phyloP scores from a whole-genome alignment of 164 flowering plant species.

The Amborella trichopoda region DNA sequence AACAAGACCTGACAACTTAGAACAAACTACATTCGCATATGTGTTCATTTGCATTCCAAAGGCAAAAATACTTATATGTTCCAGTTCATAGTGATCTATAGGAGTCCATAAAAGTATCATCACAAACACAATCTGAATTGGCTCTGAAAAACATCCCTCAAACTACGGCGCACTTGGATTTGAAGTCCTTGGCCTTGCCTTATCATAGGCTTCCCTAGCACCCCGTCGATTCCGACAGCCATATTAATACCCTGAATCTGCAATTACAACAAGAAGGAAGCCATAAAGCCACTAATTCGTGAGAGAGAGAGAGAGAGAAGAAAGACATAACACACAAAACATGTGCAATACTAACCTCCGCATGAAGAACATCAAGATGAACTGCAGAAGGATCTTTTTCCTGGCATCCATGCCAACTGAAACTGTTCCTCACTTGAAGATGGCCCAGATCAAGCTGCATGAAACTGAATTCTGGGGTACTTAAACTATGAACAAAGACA shows the following conservation, averaged over 20 bases:
- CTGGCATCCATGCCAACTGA: slow-evolving; percentile 76
- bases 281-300: background rate
- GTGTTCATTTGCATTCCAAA: too few relatives aligned
- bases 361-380: slow-evolving; percentile 86
- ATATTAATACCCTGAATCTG: slow-evolving; percentile 91
- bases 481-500: too few relatives aligned
- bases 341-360: slow-evolving; percentile 41
- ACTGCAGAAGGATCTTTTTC: slow-evolving; percentile 88
- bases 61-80: too few relatives aligned
- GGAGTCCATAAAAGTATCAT: too few relatives aligned
- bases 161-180: slow-evolving; percentile 71
- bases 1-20: too few relatives aligned
- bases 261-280: slow-evolving; percentile 5
- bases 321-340: too few relatives aligned
- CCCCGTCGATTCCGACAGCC: slow-evolving; percentile 77
- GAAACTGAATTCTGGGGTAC: too few relatives aligned
- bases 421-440: slow-evolving; percentile 55
- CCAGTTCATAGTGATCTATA: too few relatives aligned
- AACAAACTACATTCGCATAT: too few relatives aligned
- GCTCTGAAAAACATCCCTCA: slow-evolving; percentile 93
- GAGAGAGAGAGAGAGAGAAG: too few relatives aligned
- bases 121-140: too few relatives aligned
- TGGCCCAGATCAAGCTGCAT: slow-evolving; percentile 95
- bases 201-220: slow-evolving; percentile 76
- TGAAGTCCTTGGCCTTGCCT: slow-evolving; percentile 70